Evolutionary conservation across 2,329 filamentous ascomycete species (phyloP).

Genomic region (Capronia americana): DNA sequence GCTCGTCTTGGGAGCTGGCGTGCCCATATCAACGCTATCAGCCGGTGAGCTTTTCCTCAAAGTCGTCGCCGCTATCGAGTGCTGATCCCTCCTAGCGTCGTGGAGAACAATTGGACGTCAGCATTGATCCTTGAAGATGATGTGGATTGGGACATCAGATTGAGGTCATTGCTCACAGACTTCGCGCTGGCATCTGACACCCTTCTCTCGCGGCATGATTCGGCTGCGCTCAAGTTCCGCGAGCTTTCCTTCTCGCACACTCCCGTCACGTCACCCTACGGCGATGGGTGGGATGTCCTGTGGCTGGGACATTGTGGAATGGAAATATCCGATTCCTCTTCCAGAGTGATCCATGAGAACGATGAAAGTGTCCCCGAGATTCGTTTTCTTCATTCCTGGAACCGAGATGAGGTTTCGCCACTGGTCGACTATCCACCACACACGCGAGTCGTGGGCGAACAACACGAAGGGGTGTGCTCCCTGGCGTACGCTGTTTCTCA

Average conservation of each 20-base stretch:
- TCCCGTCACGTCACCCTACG: not conserved
- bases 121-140: slow-evolving; percentile 8
- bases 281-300: slow-evolving; percentile 2
- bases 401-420: not conserved
- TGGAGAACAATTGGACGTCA: slow-evolving; percentile 7
- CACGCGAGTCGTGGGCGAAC: not conserved
- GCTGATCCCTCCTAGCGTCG: not conserved
- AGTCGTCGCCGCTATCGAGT: not conserved
- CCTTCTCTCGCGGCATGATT: not conserved
- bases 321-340: not conserved
- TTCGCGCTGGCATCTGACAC: slow-evolving; percentile 1
- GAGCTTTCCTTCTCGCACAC: not conserved
- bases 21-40: slow-evolving; percentile 5
- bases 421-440: not conserved
- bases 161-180: not conserved
- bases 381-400: not conserved
- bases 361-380: slow-evolving; percentile 2
- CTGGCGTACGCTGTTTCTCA: slow-evolving; percentile 4
- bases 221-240: not conserved
- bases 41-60: not conserved
- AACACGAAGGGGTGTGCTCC: not conserved
- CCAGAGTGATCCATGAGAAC: not conserved
- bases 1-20: slow-evolving; percentile 3
- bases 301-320: slow-evolving; percentile 6
- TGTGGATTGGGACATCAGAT: slow-evolving; percentile 2